These are phyloP conservation scores for Nannizzia gypsea DNA, from an alignment of 2,329 filamentous ascomycete genomes.

Conservation along the genomic window DNA sequence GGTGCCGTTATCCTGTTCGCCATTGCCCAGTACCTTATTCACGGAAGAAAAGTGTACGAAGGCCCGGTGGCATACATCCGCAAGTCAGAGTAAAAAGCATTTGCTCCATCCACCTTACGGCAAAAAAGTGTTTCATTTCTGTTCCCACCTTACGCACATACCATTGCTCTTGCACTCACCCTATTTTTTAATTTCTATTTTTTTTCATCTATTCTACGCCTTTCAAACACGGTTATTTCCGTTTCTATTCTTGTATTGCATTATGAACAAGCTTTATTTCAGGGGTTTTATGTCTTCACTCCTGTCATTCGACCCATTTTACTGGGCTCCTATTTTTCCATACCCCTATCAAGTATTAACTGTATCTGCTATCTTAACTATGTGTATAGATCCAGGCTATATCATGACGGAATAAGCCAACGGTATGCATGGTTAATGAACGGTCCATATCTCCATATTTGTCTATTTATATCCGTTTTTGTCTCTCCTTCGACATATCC, in stretches of 20 bases:
- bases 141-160: neutral
- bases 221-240: neutral
- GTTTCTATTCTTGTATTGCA: neutral
- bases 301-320: neutral
- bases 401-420: neutral
- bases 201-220: neutral
- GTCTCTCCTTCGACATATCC: neutral
- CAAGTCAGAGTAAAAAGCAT: constrained; percentile 6
- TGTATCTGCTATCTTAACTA: neutral
- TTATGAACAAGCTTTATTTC: neutral
- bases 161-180: too few species aligned
- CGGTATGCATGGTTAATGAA: neutral
- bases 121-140: neutral
- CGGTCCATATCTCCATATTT: neutral
- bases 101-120: neutral
- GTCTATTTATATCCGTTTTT: neutral
- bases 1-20: constrained; percentile 14
- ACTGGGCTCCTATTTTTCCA: neutral
- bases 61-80: constrained; percentile 12
- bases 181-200: neutral
- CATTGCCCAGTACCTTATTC: constrained; percentile 13
- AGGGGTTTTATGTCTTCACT: neutral
- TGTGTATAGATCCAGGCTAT: neutral
- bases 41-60: constrained; percentile 13
- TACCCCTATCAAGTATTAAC: neutral